phyloP scores from a whole-genome alignment of 768 basidiomycete species.

The Boletus sp. region DNA sequence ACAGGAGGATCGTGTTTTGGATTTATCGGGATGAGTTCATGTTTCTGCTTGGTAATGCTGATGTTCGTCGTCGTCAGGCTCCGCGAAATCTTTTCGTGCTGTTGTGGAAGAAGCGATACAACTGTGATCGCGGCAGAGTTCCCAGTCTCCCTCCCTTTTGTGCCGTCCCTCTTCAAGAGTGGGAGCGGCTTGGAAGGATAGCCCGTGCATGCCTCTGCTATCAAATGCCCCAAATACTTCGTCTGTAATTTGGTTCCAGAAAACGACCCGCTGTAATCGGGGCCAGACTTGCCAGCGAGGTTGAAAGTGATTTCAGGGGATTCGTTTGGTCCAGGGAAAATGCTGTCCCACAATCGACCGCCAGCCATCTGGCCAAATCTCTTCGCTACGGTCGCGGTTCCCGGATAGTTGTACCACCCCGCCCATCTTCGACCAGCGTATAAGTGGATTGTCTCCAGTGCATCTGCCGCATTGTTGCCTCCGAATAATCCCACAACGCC shows the following conservation, averaged over 20 bases:
- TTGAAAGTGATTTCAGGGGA: constrained; percentile 26
- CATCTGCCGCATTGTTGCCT: constrained; percentile 31
- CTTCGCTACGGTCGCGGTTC: constrained; percentile 30
- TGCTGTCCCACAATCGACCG: constrained; percentile 26
- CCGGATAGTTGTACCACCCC: constrained; percentile 38
- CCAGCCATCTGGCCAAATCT: constrained; percentile 31
- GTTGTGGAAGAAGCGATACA: constrained; percentile 9
- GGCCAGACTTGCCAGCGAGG: constrained; percentile 35
- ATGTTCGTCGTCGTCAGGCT: neutral
- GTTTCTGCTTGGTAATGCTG: neutral
- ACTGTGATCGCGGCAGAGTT: constrained; percentile 15
- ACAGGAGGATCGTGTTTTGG: constrained; percentile 11
- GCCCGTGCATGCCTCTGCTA: constrained; percentile 1
- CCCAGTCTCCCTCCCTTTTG: constrained; percentile 12
- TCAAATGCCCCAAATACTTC: constrained; percentile 59
- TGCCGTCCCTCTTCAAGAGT: constrained; percentile 4
- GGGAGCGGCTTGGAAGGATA: neutral
- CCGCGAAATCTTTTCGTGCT: neutral
- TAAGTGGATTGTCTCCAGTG: constrained; percentile 32
- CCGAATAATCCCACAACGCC: constrained; percentile 35
- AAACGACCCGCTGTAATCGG: constrained; percentile 72
- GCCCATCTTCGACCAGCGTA: constrained; percentile 29
- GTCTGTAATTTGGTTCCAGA: constrained; percentile 54
- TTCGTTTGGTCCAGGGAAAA: constrained; percentile 33
- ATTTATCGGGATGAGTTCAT: constrained; percentile 1